phyloP scores from a whole-genome alignment of 805 yeast genomes.

The Brettanomyces custersianus region DNA sequence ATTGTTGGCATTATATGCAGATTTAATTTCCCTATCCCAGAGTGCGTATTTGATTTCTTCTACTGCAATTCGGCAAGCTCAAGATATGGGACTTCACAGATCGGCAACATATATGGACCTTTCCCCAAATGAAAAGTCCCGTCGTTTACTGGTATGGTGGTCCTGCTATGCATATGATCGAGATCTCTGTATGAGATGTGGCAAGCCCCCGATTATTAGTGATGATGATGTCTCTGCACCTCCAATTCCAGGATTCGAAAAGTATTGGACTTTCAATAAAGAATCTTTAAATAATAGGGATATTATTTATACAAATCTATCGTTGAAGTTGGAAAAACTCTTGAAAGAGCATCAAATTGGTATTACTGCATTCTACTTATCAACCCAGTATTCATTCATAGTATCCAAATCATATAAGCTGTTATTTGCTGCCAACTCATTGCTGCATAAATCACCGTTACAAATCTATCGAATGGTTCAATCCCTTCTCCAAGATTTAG shows the following conservation, averaged over 20 bases:
- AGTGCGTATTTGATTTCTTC: conserved; percentile 33
- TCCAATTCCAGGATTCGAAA: conserved; percentile 16
- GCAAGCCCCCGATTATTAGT: conserved; percentile 40
- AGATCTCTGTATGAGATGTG: conserved; percentile 34
- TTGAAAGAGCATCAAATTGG: not conserved
- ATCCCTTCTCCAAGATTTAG: conserved; percentile 16
- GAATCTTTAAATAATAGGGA: conserved; percentile 3
- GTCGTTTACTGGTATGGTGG: conserved; percentile 40
- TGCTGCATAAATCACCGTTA: conserved; percentile 10
- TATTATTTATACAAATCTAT: conserved; percentile 4
- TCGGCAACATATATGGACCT: conserved; percentile 33
- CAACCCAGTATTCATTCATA: conserved; percentile 17
- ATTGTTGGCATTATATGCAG: conserved; percentile 33
- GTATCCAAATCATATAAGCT: conserved; percentile 18
- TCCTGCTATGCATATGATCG: conserved; percentile 38
- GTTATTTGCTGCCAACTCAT: conserved; percentile 22
- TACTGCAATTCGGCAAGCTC: conserved; percentile 44
- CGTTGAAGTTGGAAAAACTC: conserved; percentile 6
- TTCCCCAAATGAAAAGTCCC: conserved; percentile 26
- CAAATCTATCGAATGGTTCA: conserved; percentile 10
- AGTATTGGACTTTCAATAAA: conserved; percentile 11
- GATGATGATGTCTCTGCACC: conserved; percentile 31
- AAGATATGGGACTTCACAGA: conserved; percentile 49
- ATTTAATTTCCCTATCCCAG: conserved; percentile 26
- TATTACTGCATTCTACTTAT: conserved; percentile 7